Conservation (phyloP, 768 basidiomycete genomes). For the Lanmaoa pseudosensibilis region DNA sequence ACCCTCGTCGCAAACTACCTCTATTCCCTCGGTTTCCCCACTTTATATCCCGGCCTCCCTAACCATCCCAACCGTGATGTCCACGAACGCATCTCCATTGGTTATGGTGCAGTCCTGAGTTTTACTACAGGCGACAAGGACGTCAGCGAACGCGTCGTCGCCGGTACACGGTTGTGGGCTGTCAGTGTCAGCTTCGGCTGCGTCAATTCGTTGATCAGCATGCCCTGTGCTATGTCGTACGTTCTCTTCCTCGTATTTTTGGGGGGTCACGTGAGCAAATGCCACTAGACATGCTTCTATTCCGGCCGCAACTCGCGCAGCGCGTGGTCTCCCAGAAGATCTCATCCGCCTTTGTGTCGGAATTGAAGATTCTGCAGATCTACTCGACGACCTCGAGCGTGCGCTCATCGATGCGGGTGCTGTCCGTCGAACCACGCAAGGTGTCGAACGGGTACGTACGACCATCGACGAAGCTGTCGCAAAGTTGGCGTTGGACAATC, state of each 20-base stretch:
- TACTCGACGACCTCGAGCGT: constrained; percentile 92
- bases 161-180: constrained; percentile 90
- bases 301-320: constrained; percentile 92
- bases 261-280: background rate
- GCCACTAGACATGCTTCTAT: constrained; percentile 86
- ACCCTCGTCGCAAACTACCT: constrained; percentile 86
- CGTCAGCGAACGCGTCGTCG: constrained; percentile 90
- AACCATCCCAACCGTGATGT: constrained; percentile 81
- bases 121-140: constrained; percentile 93
- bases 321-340: constrained; percentile 96
- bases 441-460: constrained; percentile 43
- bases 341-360: constrained; percentile 97
- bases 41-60: constrained; percentile 89
- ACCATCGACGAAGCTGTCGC: constrained; percentile 66
- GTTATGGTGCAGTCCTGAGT: constrained; percentile 90
- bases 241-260: constrained; percentile 36
- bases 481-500: constrained; percentile 50
- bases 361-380: constrained; percentile 91
- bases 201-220: constrained; percentile 96
- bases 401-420: constrained; percentile 92
- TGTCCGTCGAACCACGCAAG: constrained; percentile 54
- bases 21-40: constrained; percentile 78
- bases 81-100: constrained; percentile 89
- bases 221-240: constrained; percentile 99
- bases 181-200: constrained; percentile 98